Conservation (phyloP, 495 filamentous ascomycete species). For the Glutinoglossum americanum region DNA sequence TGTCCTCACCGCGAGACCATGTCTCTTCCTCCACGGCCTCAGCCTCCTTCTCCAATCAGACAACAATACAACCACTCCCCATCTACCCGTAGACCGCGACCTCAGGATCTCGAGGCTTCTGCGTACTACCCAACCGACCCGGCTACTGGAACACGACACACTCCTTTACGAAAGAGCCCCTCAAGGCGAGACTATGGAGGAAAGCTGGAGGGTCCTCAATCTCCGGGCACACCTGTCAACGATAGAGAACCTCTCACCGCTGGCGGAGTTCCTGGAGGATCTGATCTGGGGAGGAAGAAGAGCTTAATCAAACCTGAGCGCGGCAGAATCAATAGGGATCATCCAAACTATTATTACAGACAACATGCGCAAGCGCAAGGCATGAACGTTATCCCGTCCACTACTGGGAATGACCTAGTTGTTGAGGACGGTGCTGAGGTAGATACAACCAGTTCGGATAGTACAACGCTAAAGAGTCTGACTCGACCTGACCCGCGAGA, state of each 20-base stretch:
- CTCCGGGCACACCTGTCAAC: conserved; percentile 9
- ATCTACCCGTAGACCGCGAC: not conserved
- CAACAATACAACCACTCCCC: not conserved
- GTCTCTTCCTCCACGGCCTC: not conserved
- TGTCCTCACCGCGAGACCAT: not conserved
- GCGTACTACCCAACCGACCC: not conserved
- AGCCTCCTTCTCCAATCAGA: not conserved
- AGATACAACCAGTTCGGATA: conserved; percentile 32
- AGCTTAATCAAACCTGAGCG: conserved; percentile 79
- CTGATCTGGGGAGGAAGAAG: conserved; percentile 44
- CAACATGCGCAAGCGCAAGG: conserved; percentile 74
- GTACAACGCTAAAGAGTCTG: conserved; percentile 27
- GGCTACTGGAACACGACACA: not conserved
- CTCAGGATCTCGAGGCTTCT: not conserved
- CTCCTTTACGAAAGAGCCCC: not conserved
- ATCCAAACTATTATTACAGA: conserved; percentile 86
- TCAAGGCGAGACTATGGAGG: conserved; percentile 2
- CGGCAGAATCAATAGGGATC: conserved; percentile 53
- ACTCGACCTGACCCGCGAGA: conserved; percentile 16
- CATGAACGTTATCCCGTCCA: conserved; percentile 72
- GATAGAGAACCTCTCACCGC: conserved; percentile 15
- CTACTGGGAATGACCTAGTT: conserved; percentile 77
- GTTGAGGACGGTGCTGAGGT: conserved; percentile 43
- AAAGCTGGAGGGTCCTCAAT: conserved; percentile 9
- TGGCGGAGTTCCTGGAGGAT: conserved; percentile 9